Percentiles rank a stretch among this genome's conserved stretches.
Evolutionary conservation across 2,329 filamentous ascomycete genomes (phyloP).

Genomic region (Ceratocystis harringtonii): DNA sequence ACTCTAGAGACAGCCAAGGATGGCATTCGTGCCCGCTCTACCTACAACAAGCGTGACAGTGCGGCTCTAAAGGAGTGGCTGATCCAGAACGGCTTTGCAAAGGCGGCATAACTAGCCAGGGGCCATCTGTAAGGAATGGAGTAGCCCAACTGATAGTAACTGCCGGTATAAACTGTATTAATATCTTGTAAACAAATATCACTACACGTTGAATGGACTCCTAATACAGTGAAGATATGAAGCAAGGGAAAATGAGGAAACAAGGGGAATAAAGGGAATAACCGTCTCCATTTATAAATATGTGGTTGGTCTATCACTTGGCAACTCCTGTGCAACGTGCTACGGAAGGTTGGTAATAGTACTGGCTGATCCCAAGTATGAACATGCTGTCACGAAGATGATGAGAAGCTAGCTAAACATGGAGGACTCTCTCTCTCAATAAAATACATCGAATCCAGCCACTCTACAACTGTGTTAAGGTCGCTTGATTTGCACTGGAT

Average conservation of each 20-base stretch:
- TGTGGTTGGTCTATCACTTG: too few species aligned
- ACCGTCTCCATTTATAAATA: background rate
- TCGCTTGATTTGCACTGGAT: too few species aligned
- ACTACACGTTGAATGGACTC: background rate
- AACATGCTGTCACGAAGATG: too few species aligned
- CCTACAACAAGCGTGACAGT: conserved; percentile 66
- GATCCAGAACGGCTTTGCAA: conserved; percentile 32
- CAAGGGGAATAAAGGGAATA: background rate
- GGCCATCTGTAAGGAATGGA: background rate
- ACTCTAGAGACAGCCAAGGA: conserved; percentile 76
- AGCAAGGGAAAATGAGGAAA: background rate
- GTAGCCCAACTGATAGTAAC: background rate
- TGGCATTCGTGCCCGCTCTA: conserved; percentile 67
- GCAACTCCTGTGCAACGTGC: too few species aligned
- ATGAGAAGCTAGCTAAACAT: too few species aligned
- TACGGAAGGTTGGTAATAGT: too few species aligned
- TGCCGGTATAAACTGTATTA: background rate
- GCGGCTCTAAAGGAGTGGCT: conserved; percentile 67
- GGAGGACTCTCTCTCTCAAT: too few species aligned
- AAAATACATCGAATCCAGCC: too few species aligned
- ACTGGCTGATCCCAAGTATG: too few species aligned
- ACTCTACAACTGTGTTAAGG: too few species aligned
- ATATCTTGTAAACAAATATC: background rate
- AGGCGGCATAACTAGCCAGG: conserved; percentile 16
- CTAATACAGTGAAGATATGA: background rate